Evolutionary conservation across 208 protist genomes (phyloP).

Genomic region (Trypanosomatidae sp.): DNA sequence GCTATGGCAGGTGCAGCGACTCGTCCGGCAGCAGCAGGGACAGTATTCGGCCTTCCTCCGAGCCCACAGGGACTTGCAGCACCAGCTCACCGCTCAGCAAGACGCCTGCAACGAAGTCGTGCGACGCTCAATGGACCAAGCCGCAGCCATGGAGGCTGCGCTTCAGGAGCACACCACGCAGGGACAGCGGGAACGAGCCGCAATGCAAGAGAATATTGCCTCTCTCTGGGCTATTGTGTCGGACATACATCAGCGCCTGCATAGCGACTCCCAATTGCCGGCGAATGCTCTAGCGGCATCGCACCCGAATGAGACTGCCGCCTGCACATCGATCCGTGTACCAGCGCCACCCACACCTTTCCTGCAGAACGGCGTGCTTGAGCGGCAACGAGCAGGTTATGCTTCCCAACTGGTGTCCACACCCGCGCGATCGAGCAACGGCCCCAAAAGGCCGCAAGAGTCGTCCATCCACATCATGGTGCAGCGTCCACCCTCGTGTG

Average conservation of each 20-base stretch:
- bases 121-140: constrained; percentile 8
- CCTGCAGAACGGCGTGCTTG: background rate
- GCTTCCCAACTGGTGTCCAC: background rate
- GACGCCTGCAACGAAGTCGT: constrained; percentile 6
- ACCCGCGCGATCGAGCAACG: background rate
- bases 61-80: constrained; percentile 18
- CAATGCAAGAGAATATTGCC: constrained; percentile 9
- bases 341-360: background rate
- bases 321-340: background rate
- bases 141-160: constrained; percentile 5
- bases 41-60: constrained; percentile 22
- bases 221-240: constrained; percentile 15
- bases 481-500: background rate
- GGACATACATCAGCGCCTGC: constrained; percentile 6
- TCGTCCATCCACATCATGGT: background rate
- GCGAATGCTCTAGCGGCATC: background rate
- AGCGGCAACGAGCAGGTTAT: background rate
- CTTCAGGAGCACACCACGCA: constrained; percentile 9
- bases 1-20: constrained; percentile 10
- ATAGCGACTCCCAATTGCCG: too few relatives aligned
- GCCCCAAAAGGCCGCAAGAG: background rate
- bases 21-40: constrained; percentile 17
- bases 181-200: constrained; percentile 11
- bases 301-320: background rate
- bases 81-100: constrained; percentile 19